These are phyloP conservation scores for Zygotorulaspora mrakii DNA, from an alignment of 1,139 yeast genomes.

Conservation along the genomic window DNA sequence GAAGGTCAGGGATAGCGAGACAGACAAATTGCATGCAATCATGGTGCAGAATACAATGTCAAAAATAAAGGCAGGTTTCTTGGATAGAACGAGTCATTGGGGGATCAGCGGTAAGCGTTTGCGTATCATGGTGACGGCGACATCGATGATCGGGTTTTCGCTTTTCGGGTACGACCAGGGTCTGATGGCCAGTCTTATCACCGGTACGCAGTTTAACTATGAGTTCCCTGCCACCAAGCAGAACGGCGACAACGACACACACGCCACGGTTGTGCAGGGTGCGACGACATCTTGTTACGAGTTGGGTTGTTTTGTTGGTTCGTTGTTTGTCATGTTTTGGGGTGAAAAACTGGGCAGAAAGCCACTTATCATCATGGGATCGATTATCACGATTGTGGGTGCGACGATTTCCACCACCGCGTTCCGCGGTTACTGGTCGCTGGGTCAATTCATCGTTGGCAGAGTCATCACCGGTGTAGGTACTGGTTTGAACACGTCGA, in stretches of 20 bases:
- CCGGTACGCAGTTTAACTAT: constrained; percentile 54
- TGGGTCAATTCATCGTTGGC: constrained; percentile 70
- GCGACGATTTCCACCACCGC: constrained; percentile 61
- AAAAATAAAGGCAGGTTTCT: constrained; percentile 5
- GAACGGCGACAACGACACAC: constrained; percentile 34
- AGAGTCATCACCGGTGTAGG: constrained; percentile 78
- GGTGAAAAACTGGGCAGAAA: constrained; percentile 71
- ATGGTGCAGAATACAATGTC: background rate
- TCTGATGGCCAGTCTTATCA: constrained; percentile 67
- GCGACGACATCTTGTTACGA: constrained; percentile 71
- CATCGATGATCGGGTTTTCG: constrained; percentile 65
- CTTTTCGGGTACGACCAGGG: constrained; percentile 82
- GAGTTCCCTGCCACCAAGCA: constrained; percentile 54
- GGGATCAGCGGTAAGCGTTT: constrained; percentile 41
- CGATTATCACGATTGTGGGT: constrained; percentile 58
- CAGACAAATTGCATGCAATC: background rate
- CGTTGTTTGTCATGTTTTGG: constrained; percentile 55
- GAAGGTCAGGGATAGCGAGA: no score
- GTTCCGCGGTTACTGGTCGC: constrained; percentile 44
- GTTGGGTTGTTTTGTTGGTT: constrained; percentile 75
- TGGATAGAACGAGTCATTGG: constrained; percentile 14
- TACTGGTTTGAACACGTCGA: constrained; percentile 73
- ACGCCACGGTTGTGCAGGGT: constrained; percentile 54
- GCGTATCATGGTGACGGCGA: constrained; percentile 47
- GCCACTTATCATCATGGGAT: constrained; percentile 56